A percentile compares a stretch with the other conserved stretches of the same genome.
These are phyloP conservation scores for Oenanthe sinensis DNA, from an alignment of 129 eudicot genomes.

Conservation along the genomic window DNA sequence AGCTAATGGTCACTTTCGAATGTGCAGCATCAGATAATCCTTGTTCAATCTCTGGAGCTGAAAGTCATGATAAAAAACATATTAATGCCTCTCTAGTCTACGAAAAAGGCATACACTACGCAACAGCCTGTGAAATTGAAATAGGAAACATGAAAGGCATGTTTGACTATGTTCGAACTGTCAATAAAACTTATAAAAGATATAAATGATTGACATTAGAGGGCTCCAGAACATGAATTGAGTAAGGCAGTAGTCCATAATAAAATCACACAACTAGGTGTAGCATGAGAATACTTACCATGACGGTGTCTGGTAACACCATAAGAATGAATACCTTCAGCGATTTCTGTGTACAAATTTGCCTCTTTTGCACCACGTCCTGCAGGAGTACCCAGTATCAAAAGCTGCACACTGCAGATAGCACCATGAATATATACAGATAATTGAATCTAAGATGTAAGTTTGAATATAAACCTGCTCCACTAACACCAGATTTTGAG, in stretches of 20 bases:
- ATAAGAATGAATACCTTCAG: conserved; percentile 95
- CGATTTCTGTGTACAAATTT: conserved; percentile 86
- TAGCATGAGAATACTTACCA: conserved; percentile 37
- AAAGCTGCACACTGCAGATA: conserved; percentile 6
- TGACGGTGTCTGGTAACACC: conserved; percentile 97
- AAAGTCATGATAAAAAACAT: conserved; percentile 17
- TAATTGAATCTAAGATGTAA: not conserved
- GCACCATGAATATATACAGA: conserved; percentile 4
- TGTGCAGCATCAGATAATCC: conserved; percentile 74
- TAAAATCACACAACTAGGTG: not conserved
- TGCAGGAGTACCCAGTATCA: conserved; percentile 26
- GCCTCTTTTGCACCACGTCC: conserved; percentile 99
- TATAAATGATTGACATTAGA: not conserved
- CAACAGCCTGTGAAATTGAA: not conserved
- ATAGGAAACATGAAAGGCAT: not conserved
- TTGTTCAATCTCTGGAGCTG: conserved; percentile 99
- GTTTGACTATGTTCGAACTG: not conserved
- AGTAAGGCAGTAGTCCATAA: not conserved
- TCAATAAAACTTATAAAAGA: not conserved
- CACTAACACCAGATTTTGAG: conserved; percentile 97
- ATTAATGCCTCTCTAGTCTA: not conserved
- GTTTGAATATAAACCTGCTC: conserved; percentile 60
- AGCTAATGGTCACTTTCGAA: conserved; percentile 77
- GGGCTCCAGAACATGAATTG: not conserved
- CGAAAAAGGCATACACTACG: not conserved